Percentiles rank a stretch among this genome's conserved stretches.
These are phyloP conservation scores for Saccharomyces hybrid DNA, from an alignment of 1,139 yeast genomes.

Conservation along the genomic window DNA sequence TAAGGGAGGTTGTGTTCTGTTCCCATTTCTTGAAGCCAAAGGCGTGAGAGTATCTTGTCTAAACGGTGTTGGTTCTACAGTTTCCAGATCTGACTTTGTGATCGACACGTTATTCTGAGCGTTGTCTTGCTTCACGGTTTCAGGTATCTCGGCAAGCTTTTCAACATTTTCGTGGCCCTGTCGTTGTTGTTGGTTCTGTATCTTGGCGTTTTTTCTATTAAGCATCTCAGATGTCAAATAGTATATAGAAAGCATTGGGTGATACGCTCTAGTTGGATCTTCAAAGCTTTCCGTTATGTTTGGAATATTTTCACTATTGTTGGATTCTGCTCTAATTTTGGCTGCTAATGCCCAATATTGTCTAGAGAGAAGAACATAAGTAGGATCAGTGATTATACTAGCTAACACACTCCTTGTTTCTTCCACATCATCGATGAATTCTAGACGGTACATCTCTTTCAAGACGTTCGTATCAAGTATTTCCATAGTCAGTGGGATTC, in stretches of 20 bases:
- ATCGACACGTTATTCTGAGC: background rate
- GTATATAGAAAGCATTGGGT: slow-evolving; percentile 81
- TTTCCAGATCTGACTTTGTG: slow-evolving; percentile 5
- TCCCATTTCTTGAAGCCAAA: slow-evolving; percentile 7
- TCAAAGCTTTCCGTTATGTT: slow-evolving; percentile 28
- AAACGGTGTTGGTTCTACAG: background rate
- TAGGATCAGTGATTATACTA: slow-evolving; percentile 51
- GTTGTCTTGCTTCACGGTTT: background rate
- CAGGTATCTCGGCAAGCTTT: background rate
- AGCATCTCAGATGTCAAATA: slow-evolving; percentile 75
- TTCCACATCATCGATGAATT: slow-evolving; percentile 60
- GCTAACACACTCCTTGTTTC: slow-evolving; percentile 52
- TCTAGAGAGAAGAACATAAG: slow-evolving; percentile 43
- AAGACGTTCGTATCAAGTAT: slow-evolving; percentile 57
- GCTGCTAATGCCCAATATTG: slow-evolving; percentile 18
- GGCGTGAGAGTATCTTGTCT: slow-evolving; percentile 10
- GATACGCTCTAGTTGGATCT: slow-evolving; percentile 88
- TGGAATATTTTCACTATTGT: slow-evolving; percentile 3
- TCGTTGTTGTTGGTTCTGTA: background rate
- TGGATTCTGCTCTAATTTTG: slow-evolving; percentile 4
- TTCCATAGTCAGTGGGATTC: slow-evolving; percentile 64
- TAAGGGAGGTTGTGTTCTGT: slow-evolving; percentile 18
- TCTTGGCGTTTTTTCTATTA: slow-evolving; percentile 13
- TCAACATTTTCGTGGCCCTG: background rate
- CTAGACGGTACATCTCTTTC: slow-evolving; percentile 69